These are phyloP conservation scores for Vachellia collinsii DNA, from an alignment of 306 rosid genomes.

Conservation along the genomic window DNA sequence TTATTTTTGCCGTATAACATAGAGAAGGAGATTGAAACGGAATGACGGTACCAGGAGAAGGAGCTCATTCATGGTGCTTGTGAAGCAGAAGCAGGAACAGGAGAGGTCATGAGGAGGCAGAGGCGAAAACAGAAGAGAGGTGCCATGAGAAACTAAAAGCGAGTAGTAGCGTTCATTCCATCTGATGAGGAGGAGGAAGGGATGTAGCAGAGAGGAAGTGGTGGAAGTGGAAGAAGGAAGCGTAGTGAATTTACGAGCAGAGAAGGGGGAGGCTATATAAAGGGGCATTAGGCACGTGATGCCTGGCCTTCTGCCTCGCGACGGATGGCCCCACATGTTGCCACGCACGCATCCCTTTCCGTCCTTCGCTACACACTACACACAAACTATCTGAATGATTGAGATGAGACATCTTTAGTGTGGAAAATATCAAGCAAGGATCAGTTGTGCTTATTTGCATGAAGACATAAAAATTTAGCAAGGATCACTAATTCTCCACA, in stretches of 20 bases:
- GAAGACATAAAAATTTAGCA: not conserved
- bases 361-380: too few relatives aligned
- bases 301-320: not conserved
- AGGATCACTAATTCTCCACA: not conserved
- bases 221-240: not conserved
- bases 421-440: too few relatives aligned
- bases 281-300: conserved; percentile 31
- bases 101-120: not conserved
- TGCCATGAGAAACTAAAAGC: not conserved
- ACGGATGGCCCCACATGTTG: not conserved
- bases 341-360: not conserved
- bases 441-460: too few relatives aligned
- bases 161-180: not conserved
- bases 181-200: not conserved
- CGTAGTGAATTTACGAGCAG: not conserved
- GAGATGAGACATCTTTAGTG: too few relatives aligned
- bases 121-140: not conserved
- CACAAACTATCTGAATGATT: too few relatives aligned
- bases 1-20: not conserved
- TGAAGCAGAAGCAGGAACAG: not conserved
- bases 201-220: not conserved
- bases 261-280: not conserved
- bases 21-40: not conserved
- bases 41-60: not conserved
- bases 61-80: not conserved